Percentiles rank a stretch among this genome's conserved stretches.
Conservation (phyloP, 495 filamentous ascomycete species). For the Schizothecium vesticola region DNA sequence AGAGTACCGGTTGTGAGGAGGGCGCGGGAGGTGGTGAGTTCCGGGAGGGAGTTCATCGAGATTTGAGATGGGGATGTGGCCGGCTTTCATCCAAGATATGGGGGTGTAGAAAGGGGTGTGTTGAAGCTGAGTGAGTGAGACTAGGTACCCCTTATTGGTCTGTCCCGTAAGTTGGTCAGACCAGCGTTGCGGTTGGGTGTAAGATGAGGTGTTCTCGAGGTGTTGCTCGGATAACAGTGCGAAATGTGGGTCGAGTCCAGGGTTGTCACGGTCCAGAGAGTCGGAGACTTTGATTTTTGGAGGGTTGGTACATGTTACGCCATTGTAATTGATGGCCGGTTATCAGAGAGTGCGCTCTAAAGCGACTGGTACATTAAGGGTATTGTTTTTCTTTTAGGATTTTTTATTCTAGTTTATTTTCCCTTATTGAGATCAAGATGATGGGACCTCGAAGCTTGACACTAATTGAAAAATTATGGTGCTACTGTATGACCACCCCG, state of each 20-base stretch:
- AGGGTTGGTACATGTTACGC: too few species aligned
- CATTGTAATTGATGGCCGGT: too few species aligned
- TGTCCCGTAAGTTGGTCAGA: neutral
- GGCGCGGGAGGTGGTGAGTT: constrained; percentile 8
- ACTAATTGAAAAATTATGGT: neutral
- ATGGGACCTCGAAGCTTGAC: neutral
- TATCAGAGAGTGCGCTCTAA: too few species aligned
- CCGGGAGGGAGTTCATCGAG: constrained; percentile 17
- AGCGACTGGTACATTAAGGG: too few species aligned
- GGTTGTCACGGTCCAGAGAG: neutral
- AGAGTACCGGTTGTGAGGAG: constrained; percentile 34
- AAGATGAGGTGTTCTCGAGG: neutral
- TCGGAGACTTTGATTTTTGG: neutral
- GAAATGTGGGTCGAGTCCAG: neutral
- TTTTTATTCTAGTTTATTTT: neutral
- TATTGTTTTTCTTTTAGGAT: too few species aligned
- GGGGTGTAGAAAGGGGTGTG: neutral
- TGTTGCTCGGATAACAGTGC: neutral
- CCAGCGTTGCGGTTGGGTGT: neutral
- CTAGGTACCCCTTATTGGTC: neutral
- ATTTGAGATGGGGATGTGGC: neutral
- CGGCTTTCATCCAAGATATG: neutral
- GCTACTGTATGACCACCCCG: neutral
- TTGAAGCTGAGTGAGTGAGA: neutral
- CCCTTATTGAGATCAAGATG: neutral